Base-by-base conservation (phyloP, 345 rosid genomes). In the Boechera stricta region DNA sequence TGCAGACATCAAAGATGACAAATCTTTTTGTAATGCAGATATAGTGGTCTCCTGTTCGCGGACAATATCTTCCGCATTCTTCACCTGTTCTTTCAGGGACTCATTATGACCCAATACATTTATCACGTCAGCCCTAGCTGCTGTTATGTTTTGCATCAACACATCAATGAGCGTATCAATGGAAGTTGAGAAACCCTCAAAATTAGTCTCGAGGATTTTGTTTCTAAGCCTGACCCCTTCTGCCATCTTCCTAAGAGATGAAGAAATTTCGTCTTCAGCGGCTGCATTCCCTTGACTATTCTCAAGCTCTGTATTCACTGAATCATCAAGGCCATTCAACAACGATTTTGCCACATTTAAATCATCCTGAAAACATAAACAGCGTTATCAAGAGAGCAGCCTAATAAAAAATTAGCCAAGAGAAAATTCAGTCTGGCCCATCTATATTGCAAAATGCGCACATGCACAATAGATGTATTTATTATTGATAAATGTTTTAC, bases 151-250 rank as follows among this genome's bases (percentile, higher is more conserved):
- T 77, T 80, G 76, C 79, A 79, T 60, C 70, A 89, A 52, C 53
- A 58, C 75, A 38, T 75, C 86, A 80, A 84, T 60, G 69, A 82
- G 72, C 68, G 85, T 86, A 58, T 88, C 88, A n/a, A 86, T 69
- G 60, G 82, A 86, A 53, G 62, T 52, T 32, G 88, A 83, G 75
- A 85, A 89, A 72, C 72, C 71, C 44, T 82, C 84, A 36, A 90
- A 84, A 52, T 84, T 87, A 15, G 83, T 87, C 45, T 64, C 78
- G 13, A 88, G 75, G 66, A 78, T 64, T 82, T 75, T 84, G 74
- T 85, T 82, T 85, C 67, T 84, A 79, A 73, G 71, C 82, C 81
- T 86, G 68, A 88, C 70, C 47, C 78, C 85, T 47, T 87, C 93
- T n/a, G 76, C 65, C 58, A 80, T 79, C 81, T 79, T 88, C 82